phyloP scores from a whole-genome alignment of 305 asterid species.

The Solanum chacoense region DNA sequence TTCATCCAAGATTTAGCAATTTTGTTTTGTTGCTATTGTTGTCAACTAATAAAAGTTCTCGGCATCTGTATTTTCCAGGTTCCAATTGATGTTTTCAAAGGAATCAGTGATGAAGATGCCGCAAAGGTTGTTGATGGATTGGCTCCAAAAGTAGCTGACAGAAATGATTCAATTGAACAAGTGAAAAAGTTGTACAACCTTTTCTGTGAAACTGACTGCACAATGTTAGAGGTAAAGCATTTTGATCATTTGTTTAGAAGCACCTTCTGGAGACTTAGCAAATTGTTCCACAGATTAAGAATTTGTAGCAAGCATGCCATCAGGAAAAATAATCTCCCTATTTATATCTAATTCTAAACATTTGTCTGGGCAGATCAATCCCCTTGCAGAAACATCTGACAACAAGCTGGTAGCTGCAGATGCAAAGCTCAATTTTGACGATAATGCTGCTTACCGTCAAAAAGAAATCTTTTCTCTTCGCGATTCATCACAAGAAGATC shows the following conservation, averaged over 20 bases:
- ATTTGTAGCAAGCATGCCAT: neutral
- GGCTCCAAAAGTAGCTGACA: constrained; percentile 73
- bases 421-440: constrained; percentile 94
- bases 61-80: constrained; percentile 36
- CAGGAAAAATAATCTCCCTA: neutral
- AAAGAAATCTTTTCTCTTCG: constrained; percentile 75
- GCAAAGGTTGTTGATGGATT: constrained; percentile 97
- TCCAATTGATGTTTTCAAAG: constrained; percentile 76
- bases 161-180: constrained; percentile 80
- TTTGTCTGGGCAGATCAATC: constrained; percentile 58
- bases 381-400: constrained; percentile 92
- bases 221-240: constrained; percentile 61
- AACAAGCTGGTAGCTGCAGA: constrained; percentile 89
- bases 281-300: neutral
- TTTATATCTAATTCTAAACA: neutral
- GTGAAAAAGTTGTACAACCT: constrained; percentile 89
- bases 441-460: constrained; percentile 90
- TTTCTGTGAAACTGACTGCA: constrained; percentile 90
- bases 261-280: neutral
- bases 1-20: neutral
- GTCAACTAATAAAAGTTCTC: neutral
- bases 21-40: neutral
- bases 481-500: constrained; percentile 96
- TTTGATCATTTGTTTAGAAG: neutral
- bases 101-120: constrained; percentile 92